Conservation (phyloP, 148 eudicot species). For the Rhododendron molle region DNA sequence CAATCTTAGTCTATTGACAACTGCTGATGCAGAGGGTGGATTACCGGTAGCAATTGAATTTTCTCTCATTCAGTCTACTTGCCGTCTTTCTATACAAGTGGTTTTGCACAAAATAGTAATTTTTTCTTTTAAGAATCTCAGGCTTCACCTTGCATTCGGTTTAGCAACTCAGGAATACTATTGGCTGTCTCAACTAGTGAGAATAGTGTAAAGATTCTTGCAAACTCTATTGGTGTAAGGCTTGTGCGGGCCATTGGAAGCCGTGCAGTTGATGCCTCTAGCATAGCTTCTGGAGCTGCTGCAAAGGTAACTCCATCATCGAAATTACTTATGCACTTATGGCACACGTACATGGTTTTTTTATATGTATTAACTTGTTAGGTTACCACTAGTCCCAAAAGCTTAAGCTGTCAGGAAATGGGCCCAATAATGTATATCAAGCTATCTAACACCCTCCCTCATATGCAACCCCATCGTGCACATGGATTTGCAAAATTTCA, state of each 20-base stretch:
- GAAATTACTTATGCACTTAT: not conserved
- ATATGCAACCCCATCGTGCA: not conserved
- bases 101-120: not conserved
- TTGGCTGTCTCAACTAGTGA: conserved; percentile 73
- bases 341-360: not conserved
- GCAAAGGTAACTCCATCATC: conserved; percentile 40
- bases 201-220: conserved; percentile 71
- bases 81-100: not conserved
- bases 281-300: conserved; percentile 46
- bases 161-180: conserved; percentile 74
- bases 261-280: conserved; percentile 49
- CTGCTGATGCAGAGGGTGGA: conserved; percentile 60
- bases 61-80: not conserved
- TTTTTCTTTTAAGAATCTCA: not conserved
- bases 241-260: conserved; percentile 52
- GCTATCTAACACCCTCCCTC: not conserved
- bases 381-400: not conserved
- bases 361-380: not conserved
- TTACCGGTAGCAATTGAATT: conserved; percentile 45
- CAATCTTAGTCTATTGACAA: conserved; percentile 37
- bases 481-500: not conserved
- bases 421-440: not conserved
- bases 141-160: conserved; percentile 60
- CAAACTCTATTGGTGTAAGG: conserved; percentile 58
- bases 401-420: not conserved